Conservation (phyloP, 805 yeast genomes). For the Myxozyma kluyveri region DNA sequence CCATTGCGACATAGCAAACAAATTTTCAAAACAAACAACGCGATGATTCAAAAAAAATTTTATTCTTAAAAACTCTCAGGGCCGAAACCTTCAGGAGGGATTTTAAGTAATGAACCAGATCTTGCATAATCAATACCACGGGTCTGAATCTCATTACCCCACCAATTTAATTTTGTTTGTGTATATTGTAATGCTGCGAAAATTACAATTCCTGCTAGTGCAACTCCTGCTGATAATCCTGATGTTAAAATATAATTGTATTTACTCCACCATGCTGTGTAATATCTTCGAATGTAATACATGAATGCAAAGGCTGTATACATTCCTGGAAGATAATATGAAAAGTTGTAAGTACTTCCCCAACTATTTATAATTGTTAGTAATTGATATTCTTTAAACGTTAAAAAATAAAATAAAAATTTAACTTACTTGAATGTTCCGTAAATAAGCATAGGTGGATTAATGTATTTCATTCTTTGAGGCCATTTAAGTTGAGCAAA, state of each 20-base stretch:
- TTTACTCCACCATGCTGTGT: conserved; percentile 71
- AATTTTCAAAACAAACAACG: too few relatives aligned
- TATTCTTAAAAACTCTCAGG: too few relatives aligned
- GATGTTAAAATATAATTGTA: conserved; percentile 65
- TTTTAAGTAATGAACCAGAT: conserved; percentile 1
- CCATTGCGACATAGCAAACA: too few relatives aligned
- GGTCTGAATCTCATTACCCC: conserved; percentile 49
- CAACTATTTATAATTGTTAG: conserved; percentile 1
- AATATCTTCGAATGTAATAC: conserved; percentile 53
- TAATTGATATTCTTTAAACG: conserved; percentile 16
- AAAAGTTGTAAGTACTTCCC: conserved; percentile 18
- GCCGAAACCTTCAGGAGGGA: conserved; percentile 19
- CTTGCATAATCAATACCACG: conserved; percentile 14
- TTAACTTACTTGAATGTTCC: conserved; percentile 1
- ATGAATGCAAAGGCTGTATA: conserved; percentile 52
- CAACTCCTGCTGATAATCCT: conserved; percentile 65
- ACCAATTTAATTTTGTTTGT: conserved; percentile 45
- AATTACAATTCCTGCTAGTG: conserved; percentile 56
- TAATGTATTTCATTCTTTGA: not conserved
- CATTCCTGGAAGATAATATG: conserved; percentile 16
- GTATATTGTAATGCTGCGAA: conserved; percentile 47
- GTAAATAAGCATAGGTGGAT: conserved; percentile 5
- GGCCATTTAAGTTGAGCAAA: conserved; percentile 4
- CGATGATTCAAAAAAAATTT: too few relatives aligned
- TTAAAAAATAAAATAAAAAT: conserved; percentile 16